phyloP scores from a whole-genome alignment of 208 protist genomes.

The Trypanosoma platydactyli region DNA sequence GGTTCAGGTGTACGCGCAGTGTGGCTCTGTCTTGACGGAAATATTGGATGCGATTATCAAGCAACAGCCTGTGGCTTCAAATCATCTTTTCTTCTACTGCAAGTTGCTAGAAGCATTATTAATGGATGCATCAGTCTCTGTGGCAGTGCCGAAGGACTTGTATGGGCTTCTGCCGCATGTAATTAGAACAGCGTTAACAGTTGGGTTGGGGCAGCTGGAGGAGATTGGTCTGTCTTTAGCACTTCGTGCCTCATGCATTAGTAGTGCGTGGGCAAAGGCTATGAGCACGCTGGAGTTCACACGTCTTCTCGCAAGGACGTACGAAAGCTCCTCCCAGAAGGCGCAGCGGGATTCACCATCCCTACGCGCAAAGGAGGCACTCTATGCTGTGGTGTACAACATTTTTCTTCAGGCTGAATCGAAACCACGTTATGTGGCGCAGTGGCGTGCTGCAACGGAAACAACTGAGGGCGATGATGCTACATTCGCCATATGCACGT shows the following conservation, averaged over 20 bases:
- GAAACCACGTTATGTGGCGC: slow-evolving; percentile 15
- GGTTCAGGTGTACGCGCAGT: slow-evolving; percentile 14
- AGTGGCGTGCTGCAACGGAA: slow-evolving; percentile 12
- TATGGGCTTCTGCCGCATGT: background rate
- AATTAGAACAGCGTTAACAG: slow-evolving; percentile 5
- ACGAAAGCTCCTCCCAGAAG: background rate
- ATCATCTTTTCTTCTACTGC: slow-evolving; percentile 24
- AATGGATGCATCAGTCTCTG: background rate
- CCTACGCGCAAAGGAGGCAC: slow-evolving; percentile 18
- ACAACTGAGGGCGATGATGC: background rate
- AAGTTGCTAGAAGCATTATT: slow-evolving; percentile 19
- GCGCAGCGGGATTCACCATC: background rate
- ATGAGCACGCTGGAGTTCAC: slow-evolving; percentile 21
- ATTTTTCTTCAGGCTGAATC: slow-evolving; percentile 23
- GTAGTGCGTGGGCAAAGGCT: slow-evolving; percentile 14
- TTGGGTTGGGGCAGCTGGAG: slow-evolving; percentile 8
- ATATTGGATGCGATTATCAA: slow-evolving; percentile 1
- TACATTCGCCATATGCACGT: slow-evolving; percentile 13
- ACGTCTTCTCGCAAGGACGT: background rate
- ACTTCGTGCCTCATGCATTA: slow-evolving; percentile 21
- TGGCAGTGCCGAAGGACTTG: background rate
- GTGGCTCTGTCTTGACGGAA: background rate
- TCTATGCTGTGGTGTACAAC: slow-evolving; percentile 31
- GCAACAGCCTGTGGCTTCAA: background rate
- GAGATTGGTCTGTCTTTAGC: slow-evolving; percentile 25